Evolutionary conservation across 2,329 filamentous ascomycete genomes (phyloP), one percentile per base, ranked within the genome.

Genomic region (Colletotrichum sidae): DNA sequence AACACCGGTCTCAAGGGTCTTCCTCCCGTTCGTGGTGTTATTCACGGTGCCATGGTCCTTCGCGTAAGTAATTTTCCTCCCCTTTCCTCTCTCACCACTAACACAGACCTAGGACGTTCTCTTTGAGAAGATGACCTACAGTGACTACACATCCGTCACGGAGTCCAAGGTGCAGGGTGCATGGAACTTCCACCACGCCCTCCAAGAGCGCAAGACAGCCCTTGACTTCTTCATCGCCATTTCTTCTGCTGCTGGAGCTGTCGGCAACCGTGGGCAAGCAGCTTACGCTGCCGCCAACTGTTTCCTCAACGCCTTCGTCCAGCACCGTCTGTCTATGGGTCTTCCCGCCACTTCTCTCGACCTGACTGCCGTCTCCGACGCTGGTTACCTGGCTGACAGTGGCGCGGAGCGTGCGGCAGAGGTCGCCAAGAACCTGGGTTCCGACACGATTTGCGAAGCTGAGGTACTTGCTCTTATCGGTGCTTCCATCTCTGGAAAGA

Each of bases 211-310:
- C 0, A 51, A 64, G 8, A 46, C 55, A 15, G 72, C 75, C 0
- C 76, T 85, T 1, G 83, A 86, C 71, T 86, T 88, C 75, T 87
- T 87, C 72, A 75, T 85, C 33, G 78, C 81, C 34, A 80, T 86
- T n/a, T 87, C 85, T 0, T 84, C 83, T 3, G 79, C 81, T 0
- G 80, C 83, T 3, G 80, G 83, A n/a, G 76, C 83, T 2, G 82
- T 86, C 12, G 84, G 84, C 1, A 83, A 84, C 71, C 77, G 77
- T 50, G 82, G 81, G 0, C 84, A 87, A 66, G 81, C 83, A 6
- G 83, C 84, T 3, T 88, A 88, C 70, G 77, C 80, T 2, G 81
- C 82, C 0, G 83, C 79, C 37, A 85, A 85, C 69, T 77, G 78
- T 44, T 85, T 81, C 74, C 73, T 83, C 12, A 77, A 82, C 58